Evolutionary conservation across 495 filamentous ascomycete species (phyloP), one percentile per base, ranked within the genome.

Genomic region (Cercophora sp.): DNA sequence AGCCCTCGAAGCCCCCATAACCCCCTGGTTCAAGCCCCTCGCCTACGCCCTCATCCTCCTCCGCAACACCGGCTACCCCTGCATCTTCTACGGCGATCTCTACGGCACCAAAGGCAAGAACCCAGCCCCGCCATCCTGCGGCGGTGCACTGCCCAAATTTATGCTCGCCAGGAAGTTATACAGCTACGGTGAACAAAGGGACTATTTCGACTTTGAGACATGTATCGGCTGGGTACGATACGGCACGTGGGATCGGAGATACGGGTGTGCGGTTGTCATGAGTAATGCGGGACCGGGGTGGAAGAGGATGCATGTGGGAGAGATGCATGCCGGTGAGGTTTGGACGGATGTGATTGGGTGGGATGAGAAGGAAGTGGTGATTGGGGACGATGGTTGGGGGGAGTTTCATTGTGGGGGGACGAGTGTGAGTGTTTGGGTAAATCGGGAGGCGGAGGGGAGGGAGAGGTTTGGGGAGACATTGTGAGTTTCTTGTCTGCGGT

Each of bases 31-130:
- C 70, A 80, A 83, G 55, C 74, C 80, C 2, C 64, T 83, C 9
- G 79, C 80, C 24, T 82, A 85, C 54, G 66, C 79, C 6, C 68
- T 85, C 29, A 88, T 88, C 49, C 80, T 89, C 13, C 79, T 89
- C 16, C 82, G 84, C 19, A 61, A 72, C 31, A 64, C 73, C 10
- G 85, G 86, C 27, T 84, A 84, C 51, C 86, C 86, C 0, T 89
- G 85, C 55, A 57, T 88, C 44, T 91, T 86, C 62, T 89, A 85
- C 60, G 86, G 86, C 25, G 86, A 91, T 56, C 56, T 89, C 8
- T 89, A 87, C 61, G 85, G 86, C n/a, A 82, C 85, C 58, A 68
- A 74, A 54, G 55, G 68, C 9, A 66, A 77, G 23, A 64, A 74
- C 19, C 69, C 79, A 2, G 77, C 77, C 44, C 73, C 74, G 2